These are phyloP conservation scores for Venturiaceae sp. DNA, from an alignment of 2,329 filamentous ascomycete species.

Conservation along the genomic window DNA sequence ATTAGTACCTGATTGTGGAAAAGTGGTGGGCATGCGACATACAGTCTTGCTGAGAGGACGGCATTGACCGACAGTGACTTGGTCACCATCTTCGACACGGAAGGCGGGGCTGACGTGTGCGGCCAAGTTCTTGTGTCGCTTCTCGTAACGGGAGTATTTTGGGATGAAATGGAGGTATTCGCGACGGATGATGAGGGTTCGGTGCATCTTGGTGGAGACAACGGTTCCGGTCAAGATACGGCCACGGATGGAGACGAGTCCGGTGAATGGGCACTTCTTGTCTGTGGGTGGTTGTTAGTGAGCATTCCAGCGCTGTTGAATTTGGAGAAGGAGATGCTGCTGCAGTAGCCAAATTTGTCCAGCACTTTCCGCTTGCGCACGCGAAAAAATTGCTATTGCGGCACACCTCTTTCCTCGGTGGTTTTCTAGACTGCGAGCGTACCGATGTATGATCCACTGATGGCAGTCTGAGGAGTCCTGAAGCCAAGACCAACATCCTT, in stretches of 20 bases:
- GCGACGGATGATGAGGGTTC: slow-evolving; percentile 97
- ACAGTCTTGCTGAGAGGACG: slow-evolving; percentile 99
- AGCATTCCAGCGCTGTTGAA: not conserved
- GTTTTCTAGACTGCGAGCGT: slow-evolving; percentile 36
- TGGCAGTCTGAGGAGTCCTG: slow-evolving; percentile 96
- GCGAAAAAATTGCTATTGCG: not conserved
- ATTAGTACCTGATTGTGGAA: not conserved
- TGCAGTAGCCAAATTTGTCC: not conserved
- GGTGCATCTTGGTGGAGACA: slow-evolving; percentile 99
- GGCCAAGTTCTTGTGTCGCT: slow-evolving; percentile 99
- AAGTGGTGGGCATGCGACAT: slow-evolving; percentile 36
- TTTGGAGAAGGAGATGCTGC: not conserved
- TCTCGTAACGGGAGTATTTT: slow-evolving; percentile 99
- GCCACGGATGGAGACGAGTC: slow-evolving; percentile 97
- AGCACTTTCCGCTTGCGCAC: too few species aligned
- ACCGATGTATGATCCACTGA: slow-evolving; percentile 99
- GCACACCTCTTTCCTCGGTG: too few species aligned
- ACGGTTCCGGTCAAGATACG: slow-evolving; percentile 99
- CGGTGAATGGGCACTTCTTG: slow-evolving; percentile 99
- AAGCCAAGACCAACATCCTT: slow-evolving; percentile 99
- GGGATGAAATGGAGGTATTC: slow-evolving; percentile 99
- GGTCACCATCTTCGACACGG: slow-evolving; percentile 99
- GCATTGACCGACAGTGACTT: slow-evolving; percentile 99
- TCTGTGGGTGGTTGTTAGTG: slow-evolving; percentile 45
- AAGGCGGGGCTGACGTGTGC: slow-evolving; percentile 98